Evolutionary conservation across 108 stramenopile genomes (phyloP).

Genomic region (Tribonema minus): DNA sequence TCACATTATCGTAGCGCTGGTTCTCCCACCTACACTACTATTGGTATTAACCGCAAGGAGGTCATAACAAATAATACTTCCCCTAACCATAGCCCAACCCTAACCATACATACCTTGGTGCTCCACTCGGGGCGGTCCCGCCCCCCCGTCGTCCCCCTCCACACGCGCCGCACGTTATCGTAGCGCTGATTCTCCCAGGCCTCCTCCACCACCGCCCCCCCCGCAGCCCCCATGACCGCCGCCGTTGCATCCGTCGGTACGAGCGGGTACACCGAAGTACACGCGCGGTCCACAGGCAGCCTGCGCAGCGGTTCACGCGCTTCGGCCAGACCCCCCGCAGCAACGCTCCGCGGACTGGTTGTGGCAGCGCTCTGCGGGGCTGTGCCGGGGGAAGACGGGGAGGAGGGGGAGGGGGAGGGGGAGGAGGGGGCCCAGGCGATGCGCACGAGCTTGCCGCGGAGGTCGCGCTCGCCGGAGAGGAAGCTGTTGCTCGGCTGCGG

Average conservation of each 20-base stretch:
- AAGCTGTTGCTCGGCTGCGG: background rate
- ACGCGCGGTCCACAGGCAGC: slow-evolving; percentile 7
- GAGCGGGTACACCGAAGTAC: slow-evolving; percentile 1
- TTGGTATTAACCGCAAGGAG: too few species aligned
- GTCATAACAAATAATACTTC: too few species aligned
- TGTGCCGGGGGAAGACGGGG: too few species aligned
- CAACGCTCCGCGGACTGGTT: too few species aligned
- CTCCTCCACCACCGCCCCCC: slow-evolving; percentile 17
- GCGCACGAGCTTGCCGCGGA: slow-evolving; percentile 14
- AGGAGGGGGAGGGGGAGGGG: background rate
- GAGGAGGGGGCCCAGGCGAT: background rate
- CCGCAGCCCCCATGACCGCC: background rate
- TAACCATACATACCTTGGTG: background rate
- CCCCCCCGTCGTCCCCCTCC: background rate
- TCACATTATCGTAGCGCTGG: background rate
- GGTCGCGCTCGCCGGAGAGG: slow-evolving; percentile 7
- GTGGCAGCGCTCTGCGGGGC: too few species aligned
- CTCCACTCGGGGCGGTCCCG: slow-evolving; percentile 19
- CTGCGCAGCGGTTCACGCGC: background rate
- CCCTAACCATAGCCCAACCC: too few species aligned
- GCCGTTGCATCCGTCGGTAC: background rate
- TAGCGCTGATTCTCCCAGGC: slow-evolving; percentile 12
- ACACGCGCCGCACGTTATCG: background rate
- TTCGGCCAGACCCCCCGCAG: background rate
- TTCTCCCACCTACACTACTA: too few species aligned